Conservation (phyloP, 345 rosid species). For the Zanthoxylum bungeanum region DNA sequence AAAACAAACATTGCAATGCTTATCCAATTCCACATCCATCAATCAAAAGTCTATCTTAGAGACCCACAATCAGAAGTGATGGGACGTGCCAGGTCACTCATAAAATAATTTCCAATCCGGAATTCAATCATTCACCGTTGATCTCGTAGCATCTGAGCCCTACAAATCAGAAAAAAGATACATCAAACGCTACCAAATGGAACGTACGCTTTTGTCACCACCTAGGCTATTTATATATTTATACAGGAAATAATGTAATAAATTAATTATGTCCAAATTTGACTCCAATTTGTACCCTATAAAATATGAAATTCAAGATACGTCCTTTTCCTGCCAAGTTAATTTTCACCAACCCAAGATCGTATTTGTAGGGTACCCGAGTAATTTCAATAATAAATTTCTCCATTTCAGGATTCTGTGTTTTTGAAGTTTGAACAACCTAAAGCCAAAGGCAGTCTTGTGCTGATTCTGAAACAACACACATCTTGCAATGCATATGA, state of each 20-base stretch:
- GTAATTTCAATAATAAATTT: not conserved
- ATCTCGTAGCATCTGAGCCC: not conserved
- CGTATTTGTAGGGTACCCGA: no score
- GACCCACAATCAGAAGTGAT: not conserved
- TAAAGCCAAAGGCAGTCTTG: conserved; percentile 14
- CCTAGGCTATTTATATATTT: not conserved
- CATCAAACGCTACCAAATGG: conserved; percentile 2
- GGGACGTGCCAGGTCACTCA: conserved; percentile 8
- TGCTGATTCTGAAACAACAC: conserved; percentile 11
- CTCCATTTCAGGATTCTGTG: not conserved
- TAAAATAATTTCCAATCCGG: not conserved
- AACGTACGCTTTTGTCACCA: not conserved
- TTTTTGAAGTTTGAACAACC: no score
- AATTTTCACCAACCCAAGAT: not conserved
- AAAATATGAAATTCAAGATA: not conserved
- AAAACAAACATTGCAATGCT: not conserved
- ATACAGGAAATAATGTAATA: not conserved
- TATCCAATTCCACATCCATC: not conserved
- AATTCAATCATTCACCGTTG: not conserved
- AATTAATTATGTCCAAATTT: not conserved
- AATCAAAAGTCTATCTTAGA: not conserved
- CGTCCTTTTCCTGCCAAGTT: conserved; percentile 1
- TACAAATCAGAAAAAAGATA: not conserved
- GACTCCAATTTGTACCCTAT: not conserved
- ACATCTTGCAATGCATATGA: conserved; percentile 15